Evolutionary conservation across 2,329 filamentous ascomycete genomes (phyloP).

Genomic region (Fusarium mexicanum): DNA sequence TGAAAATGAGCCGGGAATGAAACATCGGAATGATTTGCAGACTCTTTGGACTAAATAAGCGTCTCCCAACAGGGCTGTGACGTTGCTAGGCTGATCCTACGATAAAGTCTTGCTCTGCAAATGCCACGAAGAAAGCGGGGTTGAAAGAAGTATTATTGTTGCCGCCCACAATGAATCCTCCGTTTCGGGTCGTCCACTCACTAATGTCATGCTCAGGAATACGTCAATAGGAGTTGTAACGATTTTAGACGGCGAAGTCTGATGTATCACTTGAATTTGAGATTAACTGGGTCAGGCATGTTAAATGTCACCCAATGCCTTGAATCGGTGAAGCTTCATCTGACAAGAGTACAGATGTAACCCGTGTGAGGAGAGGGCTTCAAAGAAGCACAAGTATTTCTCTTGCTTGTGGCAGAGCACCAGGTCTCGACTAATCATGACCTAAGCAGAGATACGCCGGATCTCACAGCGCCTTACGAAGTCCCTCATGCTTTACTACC

Average conservation of each 20-base stretch:
- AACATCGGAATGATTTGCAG: not conserved
- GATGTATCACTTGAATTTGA: no score
- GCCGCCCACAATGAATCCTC: not conserved
- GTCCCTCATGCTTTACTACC: conserved; percentile 49
- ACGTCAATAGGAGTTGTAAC: no score
- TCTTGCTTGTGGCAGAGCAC: fast-evolving
- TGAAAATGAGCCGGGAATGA: not conserved
- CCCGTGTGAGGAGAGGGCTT: no score
- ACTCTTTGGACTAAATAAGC: not conserved
- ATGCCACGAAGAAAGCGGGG: not conserved
- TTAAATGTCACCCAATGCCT: not conserved
- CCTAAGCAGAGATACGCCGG: not conserved
- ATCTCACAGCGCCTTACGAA: conserved; percentile 47
- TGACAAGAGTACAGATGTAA: not conserved
- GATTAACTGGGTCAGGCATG: not conserved
- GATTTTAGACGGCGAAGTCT: no score
- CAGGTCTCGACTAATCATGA: no score
- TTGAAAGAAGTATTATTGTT: not conserved
- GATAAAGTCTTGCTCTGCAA: not conserved
- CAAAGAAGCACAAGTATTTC: not conserved
- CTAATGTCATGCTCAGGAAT: not conserved
- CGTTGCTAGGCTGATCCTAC: not conserved
- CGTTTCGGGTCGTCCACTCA: not conserved
- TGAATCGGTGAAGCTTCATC: not conserved
- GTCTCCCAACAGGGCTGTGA: not conserved